Conservation (phyloP, 345 rosid genomes). For the Eucalyptus grandis region DNA sequence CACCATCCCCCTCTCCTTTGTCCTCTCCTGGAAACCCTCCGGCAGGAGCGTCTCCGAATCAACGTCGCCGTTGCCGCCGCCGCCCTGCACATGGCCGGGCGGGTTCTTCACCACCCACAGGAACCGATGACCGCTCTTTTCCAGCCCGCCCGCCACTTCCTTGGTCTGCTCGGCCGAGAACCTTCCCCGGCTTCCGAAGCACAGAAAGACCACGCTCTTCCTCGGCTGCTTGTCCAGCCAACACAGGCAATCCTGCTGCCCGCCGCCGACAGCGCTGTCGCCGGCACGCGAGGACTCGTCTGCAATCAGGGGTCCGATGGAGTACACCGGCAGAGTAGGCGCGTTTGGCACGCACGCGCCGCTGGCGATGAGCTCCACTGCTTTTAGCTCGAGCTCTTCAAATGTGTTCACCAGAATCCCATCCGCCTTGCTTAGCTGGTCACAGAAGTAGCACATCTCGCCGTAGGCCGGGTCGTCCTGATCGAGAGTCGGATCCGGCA, state of each 20-base stretch:
- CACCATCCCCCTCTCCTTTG: not conserved
- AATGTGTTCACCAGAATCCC: conserved; percentile 7
- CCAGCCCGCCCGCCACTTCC: conserved; percentile 5
- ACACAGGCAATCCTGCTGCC: not conserved
- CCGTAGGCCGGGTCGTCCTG: not conserved
- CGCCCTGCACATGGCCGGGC: not conserved
- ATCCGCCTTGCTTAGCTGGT: not conserved
- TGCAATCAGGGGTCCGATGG: not conserved
- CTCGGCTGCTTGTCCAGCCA: conserved; percentile 6
- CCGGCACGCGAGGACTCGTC: not conserved
- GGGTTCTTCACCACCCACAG: conserved; percentile 4
- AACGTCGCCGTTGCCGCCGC: not conserved
- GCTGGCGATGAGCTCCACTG: not conserved
- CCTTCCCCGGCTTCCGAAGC: conserved; percentile 3
- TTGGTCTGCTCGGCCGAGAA: not conserved
- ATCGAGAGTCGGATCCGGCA: not conserved
- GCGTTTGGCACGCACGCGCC: not conserved
- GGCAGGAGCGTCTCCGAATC: not conserved
- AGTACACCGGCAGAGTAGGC: not conserved
- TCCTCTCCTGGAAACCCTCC: not conserved
- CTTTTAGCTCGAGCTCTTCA: not conserved
- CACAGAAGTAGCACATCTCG: not conserved
- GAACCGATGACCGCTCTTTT: conserved; percentile 1
- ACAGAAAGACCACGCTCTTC: not conserved
- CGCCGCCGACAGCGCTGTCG: not conserved